These are phyloP conservation scores for Phialemoniopsis sp. DNA, from an alignment of 2,329 filamentous ascomycete genomes.

Conservation along the genomic window DNA sequence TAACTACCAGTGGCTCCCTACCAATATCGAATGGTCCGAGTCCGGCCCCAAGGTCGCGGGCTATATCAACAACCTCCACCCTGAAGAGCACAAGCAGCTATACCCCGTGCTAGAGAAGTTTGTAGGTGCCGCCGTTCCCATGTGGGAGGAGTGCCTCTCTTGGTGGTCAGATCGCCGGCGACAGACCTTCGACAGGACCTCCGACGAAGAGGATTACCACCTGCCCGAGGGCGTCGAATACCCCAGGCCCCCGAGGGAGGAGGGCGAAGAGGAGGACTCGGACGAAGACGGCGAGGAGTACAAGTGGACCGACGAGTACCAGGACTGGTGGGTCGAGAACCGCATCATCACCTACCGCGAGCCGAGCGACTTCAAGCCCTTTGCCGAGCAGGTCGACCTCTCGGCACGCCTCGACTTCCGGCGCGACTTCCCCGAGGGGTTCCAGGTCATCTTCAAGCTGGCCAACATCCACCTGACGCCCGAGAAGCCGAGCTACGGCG, in stretches of 20 bases:
- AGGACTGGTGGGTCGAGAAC: constrained; percentile 2
- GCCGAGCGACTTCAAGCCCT: constrained; percentile 3
- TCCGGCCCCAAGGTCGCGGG: too few species aligned
- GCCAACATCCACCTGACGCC: not conserved
- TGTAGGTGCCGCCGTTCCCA: too few species aligned
- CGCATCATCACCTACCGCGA: constrained; percentile 7
- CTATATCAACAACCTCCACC: constrained; percentile 1
- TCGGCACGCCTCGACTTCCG: constrained; percentile 2
- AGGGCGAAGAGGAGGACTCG: constrained; percentile 1
- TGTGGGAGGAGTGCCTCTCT: constrained; percentile 3
- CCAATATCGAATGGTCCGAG: not conserved
- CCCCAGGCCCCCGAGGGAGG: constrained; percentile 1
- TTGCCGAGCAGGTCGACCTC: constrained; percentile 1
- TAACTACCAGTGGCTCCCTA: constrained; percentile 1
- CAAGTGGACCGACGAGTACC: constrained; percentile 4
- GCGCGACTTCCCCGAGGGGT: not conserved
- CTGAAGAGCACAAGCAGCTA: not conserved
- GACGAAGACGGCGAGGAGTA: not conserved
- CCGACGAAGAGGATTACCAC: constrained; percentile 8
- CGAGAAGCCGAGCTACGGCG: not conserved
- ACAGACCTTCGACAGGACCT: not conserved
- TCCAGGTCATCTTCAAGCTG: not conserved
- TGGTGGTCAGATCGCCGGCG: constrained; percentile 5
- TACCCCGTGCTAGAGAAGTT: not conserved
- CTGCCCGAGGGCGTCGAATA: constrained; percentile 6